Percentiles rank a stretch among this genome's conserved stretches.
Evolutionary conservation across 2,329 filamentous ascomycete species (phyloP).

Genomic region (Akanthomyces lecanii): DNA sequence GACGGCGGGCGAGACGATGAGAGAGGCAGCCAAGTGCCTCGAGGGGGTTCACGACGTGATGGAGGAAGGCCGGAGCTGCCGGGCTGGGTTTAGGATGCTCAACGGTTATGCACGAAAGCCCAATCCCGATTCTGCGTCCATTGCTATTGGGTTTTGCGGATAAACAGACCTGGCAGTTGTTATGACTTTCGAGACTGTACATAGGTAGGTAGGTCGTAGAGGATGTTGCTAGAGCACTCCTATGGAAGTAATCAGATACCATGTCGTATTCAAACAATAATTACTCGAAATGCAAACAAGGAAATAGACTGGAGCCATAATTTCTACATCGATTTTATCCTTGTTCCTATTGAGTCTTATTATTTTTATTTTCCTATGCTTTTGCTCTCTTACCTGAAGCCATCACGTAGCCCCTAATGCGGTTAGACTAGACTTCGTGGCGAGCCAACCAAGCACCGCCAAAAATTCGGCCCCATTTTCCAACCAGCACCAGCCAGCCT

Average conservation of each 20-base stretch:
- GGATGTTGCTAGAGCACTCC: not conserved
- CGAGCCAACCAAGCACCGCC: slow-evolving; percentile 9
- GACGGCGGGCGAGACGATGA: slow-evolving; percentile 46
- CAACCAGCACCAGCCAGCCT: slow-evolving; percentile 2
- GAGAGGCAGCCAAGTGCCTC: slow-evolving; percentile 55
- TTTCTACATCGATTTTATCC: not conserved
- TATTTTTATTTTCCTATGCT: not conserved
- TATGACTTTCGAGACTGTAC: slow-evolving; percentile 1
- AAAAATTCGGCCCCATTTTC: slow-evolving; percentile 12
- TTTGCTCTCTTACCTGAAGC: not conserved
- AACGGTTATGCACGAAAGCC: slow-evolving; percentile 62
- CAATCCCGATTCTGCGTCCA: not conserved
- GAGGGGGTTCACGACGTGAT: slow-evolving; percentile 57
- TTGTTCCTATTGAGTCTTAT: not conserved
- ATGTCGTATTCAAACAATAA: not conserved
- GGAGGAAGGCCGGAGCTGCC: slow-evolving; percentile 58
- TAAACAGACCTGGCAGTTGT: not conserved
- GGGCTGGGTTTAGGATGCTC: slow-evolving; percentile 57
- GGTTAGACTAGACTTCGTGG: not conserved
- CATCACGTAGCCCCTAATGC: not conserved
- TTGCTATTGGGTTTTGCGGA: slow-evolving; percentile 12
- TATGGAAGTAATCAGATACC: not conserved
- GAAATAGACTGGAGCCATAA: not conserved
- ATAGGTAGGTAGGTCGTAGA: not conserved
- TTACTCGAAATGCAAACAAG: not conserved